phyloP scores from a whole-genome alignment of 2,329 filamentous ascomycete genomes.

The Aspergillus neoniger region DNA sequence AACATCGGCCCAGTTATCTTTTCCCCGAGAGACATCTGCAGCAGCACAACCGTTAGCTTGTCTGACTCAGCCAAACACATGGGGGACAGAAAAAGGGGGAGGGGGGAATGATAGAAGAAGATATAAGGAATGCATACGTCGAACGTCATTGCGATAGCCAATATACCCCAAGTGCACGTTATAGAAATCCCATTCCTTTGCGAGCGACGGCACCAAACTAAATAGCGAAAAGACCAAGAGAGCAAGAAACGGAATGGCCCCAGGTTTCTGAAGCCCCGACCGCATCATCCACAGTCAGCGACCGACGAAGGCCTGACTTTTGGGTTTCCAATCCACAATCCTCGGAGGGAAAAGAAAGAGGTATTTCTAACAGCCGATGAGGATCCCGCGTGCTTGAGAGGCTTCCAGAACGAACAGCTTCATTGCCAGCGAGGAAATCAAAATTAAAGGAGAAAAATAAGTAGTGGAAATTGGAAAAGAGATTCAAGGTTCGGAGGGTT shows the following conservation, averaged over 20 bases:
- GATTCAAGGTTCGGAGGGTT: conserved; percentile 7
- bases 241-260: conserved; percentile 37
- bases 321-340: background rate
- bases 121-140: conserved; percentile 26
- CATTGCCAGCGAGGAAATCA: conserved; percentile 16
- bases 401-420: conserved; percentile 13
- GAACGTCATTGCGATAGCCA: conserved; percentile 24
- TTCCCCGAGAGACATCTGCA: conserved; percentile 30
- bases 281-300: conserved; percentile 34
- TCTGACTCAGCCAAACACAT: conserved; percentile 3
- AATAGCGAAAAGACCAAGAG: conserved; percentile 37
- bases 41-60: conserved; percentile 1
- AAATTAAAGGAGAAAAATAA: background rate
- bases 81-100: background rate
- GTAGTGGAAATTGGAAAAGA: background rate
- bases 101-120: background rate
- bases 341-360: conserved; percentile 2
- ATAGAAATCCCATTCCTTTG: conserved; percentile 32
- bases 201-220: conserved; percentile 36
- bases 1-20: conserved; percentile 24
- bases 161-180: conserved; percentile 33
- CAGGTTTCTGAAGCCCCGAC: conserved; percentile 36
- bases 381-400: conserved; percentile 13
- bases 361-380: conserved; percentile 7
- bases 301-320: conserved; percentile 10